phyloP scores from a whole-genome alignment of 2,329 filamentous ascomycete genomes.

The Diaporthe sp. region DNA sequence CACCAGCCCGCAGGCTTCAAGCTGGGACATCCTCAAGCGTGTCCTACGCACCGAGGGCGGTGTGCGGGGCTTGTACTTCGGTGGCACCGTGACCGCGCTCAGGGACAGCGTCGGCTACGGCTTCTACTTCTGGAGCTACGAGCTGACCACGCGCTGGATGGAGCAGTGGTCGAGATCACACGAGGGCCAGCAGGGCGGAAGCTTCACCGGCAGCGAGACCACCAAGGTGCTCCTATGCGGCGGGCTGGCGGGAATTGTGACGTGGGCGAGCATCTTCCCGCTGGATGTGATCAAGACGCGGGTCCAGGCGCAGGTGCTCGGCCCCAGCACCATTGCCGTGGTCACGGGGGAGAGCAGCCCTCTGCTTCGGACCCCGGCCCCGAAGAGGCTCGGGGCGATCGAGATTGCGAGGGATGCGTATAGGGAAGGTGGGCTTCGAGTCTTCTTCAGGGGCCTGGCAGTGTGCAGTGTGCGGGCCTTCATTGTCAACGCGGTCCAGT shows the following conservation, averaged over 20 bases:
- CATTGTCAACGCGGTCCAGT: slow-evolving; percentile 92
- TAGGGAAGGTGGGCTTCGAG: slow-evolving; percentile 68
- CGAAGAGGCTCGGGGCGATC: slow-evolving; percentile 64
- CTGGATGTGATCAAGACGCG: slow-evolving; percentile 93
- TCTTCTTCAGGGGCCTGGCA: slow-evolving; percentile 81
- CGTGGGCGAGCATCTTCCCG: slow-evolving; percentile 92
- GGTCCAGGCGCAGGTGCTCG: slow-evolving; percentile 79
- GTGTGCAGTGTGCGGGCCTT: slow-evolving; percentile 91
- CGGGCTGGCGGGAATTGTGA: slow-evolving; percentile 87
- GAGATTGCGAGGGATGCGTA: slow-evolving; percentile 78
- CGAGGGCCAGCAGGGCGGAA: background rate
- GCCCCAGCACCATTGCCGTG: slow-evolving; percentile 41
- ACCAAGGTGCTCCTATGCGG: slow-evolving; percentile 83
- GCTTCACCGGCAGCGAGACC: slow-evolving; percentile 58
- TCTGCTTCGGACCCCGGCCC: slow-evolving; percentile 44
- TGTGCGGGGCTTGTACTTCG: slow-evolving; percentile 81
- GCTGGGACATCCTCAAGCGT: slow-evolving; percentile 73
- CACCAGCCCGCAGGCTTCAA: slow-evolving; percentile 59
- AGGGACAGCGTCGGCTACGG: slow-evolving; percentile 94
- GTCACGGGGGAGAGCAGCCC: slow-evolving; percentile 46
- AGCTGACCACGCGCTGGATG: slow-evolving; percentile 76
- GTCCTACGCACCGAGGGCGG: slow-evolving; percentile 71
- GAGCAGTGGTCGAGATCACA: slow-evolving; percentile 44
- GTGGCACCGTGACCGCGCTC: slow-evolving; percentile 83
- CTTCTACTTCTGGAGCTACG: slow-evolving; percentile 97